A percentile compares a stretch with the other conserved stretches of the same genome.
These are phyloP conservation scores for Pythium dissimile DNA, from an alignment of 352 stramenopile species.

Conservation along the genomic window DNA sequence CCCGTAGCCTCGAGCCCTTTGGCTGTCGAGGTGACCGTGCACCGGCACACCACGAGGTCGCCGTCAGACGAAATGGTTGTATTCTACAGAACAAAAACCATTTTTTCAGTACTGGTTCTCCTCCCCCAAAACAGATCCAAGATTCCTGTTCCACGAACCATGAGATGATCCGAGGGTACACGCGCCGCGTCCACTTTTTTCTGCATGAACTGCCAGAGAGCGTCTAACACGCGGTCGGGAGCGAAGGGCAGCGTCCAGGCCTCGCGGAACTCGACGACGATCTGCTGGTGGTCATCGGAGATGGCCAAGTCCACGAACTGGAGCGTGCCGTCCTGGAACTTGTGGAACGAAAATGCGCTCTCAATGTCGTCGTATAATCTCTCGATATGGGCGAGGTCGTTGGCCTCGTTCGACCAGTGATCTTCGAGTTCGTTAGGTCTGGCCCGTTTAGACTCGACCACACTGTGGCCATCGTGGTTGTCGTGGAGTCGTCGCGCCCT, in stretches of 20 bases:
- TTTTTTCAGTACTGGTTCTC: too few relatives aligned
- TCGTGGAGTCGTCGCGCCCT: background rate
- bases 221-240: background rate
- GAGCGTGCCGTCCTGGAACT: background rate
- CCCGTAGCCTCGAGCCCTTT: background rate
- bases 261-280: background rate
- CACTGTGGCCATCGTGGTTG: background rate
- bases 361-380: background rate
- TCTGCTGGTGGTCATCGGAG: background rate
- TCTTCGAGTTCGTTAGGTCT: background rate
- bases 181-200: background rate
- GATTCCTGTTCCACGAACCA: background rate
- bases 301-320: background rate
- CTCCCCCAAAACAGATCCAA: background rate
- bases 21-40: background rate
- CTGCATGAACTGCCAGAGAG: background rate
- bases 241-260: background rate
- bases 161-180: background rate
- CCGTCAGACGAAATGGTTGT: background rate
- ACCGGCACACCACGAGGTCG: background rate
- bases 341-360: background rate
- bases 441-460: background rate
- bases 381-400: background rate
- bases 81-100: background rate
- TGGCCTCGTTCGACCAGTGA: background rate